Conservation (phyloP, 148 eudicot species). For the Limonium bicolor region DNA sequence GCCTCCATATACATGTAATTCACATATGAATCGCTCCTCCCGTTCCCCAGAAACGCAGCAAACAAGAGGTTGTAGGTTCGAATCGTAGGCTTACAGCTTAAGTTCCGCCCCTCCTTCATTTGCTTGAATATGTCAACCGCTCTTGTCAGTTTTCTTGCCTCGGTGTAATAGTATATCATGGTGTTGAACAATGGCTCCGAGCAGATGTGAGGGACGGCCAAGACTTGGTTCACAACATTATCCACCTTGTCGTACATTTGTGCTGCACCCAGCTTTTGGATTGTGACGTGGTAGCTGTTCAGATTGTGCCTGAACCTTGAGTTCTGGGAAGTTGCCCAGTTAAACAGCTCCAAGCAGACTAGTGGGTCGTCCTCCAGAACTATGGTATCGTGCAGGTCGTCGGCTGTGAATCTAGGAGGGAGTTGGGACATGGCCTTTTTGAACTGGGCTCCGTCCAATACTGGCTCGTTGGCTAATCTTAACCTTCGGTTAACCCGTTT, state of each 20-base stretch:
- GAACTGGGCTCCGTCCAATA: constrained; percentile 40
- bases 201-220: constrained; percentile 45
- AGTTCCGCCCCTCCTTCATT: constrained; percentile 33
- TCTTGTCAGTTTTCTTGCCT: constrained; percentile 55
- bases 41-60: constrained; percentile 56
- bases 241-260: constrained; percentile 71
- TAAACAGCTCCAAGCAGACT: constrained; percentile 61
- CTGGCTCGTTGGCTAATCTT: constrained; percentile 30
- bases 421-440: constrained; percentile 34
- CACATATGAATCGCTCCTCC: constrained; percentile 44
- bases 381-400: constrained; percentile 43
- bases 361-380: constrained; percentile 37
- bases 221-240: constrained; percentile 47
- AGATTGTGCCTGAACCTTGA: constrained; percentile 54
- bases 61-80: constrained; percentile 64
- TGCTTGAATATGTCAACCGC: constrained; percentile 58
- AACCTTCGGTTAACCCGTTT: constrained; percentile 34
- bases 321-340: constrained; percentile 59
- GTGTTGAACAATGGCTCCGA: constrained; percentile 61
- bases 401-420: constrained; percentile 61
- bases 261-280: constrained; percentile 65
- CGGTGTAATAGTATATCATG: constrained; percentile 55
- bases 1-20: constrained; percentile 73
- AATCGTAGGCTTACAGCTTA: constrained; percentile 51
- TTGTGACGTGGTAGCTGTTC: constrained; percentile 37